Evolutionary conservation across 2,329 filamentous ascomycete species (phyloP), one percentile per base, ranked within the genome.

Genomic region (Trichoderma koningiopsis): DNA sequence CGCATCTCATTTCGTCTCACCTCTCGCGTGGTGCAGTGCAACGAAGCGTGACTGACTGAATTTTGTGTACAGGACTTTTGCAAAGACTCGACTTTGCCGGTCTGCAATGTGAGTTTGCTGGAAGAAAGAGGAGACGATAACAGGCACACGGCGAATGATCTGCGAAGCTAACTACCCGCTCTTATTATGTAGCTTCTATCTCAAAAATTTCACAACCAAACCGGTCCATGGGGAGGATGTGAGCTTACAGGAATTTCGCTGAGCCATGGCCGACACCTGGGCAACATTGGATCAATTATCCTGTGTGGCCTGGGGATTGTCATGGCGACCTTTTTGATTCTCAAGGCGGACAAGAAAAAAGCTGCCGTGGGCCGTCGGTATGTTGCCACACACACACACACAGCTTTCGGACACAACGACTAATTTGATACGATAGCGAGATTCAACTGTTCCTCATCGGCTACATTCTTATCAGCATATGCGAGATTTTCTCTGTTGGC

Each of bases 401-500:
- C 24, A 29, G 31, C 4, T 14, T 14, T 19, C 14, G 24, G 35
- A 27, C 14, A 31, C 33, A 22, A 29, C 31, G 29, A 70, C 72
- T 73, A 55, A 74, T 65, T 56, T 35, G n/a, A 8, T 0, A 29
- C 8, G 67, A 68, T 76, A 97, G 96, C 80, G 96, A 99, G 81
- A 98, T 99, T 88, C 96, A 99, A 85, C 76, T 97, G 40, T 98
- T 99, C 82, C 87, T 99, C 62, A 72, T 92, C 53, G 91, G 92
- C 62, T 99, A 93, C 79, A 91, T 97, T 69, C 81, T 98, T 70
- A 89, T 98, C 71, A 89, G 92, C 75, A 92, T 99, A 76, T 97
- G 94, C 81, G 96, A 98, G 80, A 97, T 99, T 76, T 97, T 99
- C 82, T 94, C 94, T 0, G 89, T 98, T 43, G 96, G 96, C 74